Evolutionary conservation across 2,329 filamentous ascomycete species (phyloP).

Genomic region (Penicillium carneum): DNA sequence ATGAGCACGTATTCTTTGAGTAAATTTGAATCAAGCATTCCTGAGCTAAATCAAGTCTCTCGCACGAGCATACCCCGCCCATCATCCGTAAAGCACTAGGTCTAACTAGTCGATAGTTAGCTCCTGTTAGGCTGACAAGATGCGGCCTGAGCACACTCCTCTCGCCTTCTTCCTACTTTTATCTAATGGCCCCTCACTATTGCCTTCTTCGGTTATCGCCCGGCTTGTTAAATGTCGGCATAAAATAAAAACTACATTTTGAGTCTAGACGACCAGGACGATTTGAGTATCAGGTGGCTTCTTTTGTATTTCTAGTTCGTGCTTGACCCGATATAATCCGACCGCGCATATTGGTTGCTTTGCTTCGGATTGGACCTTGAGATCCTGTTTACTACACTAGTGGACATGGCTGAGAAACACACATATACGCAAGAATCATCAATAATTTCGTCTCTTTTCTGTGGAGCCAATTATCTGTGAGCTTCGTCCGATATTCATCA

Average conservation of each 20-base stretch:
- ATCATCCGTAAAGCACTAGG: constrained; percentile 26
- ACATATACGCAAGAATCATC: neutral
- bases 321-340: constrained; percentile 28
- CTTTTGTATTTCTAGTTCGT: constrained; percentile 4
- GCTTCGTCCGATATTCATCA: constrained; percentile 3
- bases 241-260: constrained; percentile 21
- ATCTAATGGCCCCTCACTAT: constrained; percentile 19
- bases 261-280: neutral
- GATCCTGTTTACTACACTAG: constrained; percentile 10
- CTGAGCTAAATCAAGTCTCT: neutral
- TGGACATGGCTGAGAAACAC: constrained; percentile 4
- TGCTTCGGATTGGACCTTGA: constrained; percentile 16
- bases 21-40: neutral
- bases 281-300: neutral
- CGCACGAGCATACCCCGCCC: constrained; percentile 19
- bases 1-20: neutral
- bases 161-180: constrained; percentile 12
- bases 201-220: constrained; percentile 21
- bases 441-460: neutral
- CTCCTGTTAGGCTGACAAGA: constrained; percentile 28
- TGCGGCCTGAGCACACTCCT: constrained; percentile 29
- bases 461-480: too few relatives aligned
- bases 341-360: constrained; percentile 9
- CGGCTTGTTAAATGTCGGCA: constrained; percentile 9
- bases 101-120: constrained; percentile 25